Percentiles rank a stretch among this genome's conserved stretches.
phyloP scores from a whole-genome alignment of 345 rosid genomes.

The Leavenworthia alabamica region DNA sequence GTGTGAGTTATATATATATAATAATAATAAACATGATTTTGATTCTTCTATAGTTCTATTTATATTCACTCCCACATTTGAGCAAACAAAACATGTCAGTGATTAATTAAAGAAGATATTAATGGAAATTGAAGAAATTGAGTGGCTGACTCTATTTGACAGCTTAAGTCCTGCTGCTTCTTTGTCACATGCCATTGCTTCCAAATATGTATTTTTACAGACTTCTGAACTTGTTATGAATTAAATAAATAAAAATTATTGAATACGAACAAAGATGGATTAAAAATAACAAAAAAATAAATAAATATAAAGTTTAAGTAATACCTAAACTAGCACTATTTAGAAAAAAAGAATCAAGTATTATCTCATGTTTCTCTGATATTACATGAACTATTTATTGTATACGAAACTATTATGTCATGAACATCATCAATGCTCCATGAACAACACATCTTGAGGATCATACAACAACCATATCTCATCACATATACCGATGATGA shows the following conservation, averaged over 20 bases:
- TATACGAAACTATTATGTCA: neutral
- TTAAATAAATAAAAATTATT: neutral
- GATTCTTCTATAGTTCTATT: slow-evolving; percentile 13
- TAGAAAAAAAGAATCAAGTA: neutral
- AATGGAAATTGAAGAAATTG: neutral
- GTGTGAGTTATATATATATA: no score
- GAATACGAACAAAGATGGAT: neutral
- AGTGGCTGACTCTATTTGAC: slow-evolving; percentile 24
- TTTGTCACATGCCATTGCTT: slow-evolving; percentile 34
- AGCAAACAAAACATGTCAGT: neutral
- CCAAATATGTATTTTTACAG: neutral
- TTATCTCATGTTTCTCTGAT: neutral
- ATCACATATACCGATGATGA: neutral
- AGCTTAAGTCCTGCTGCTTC: slow-evolving; percentile 25
- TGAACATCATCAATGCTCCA: neutral
- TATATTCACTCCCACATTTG: neutral
- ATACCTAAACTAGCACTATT: neutral
- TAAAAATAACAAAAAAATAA: neutral
- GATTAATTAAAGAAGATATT: slow-evolving; percentile 8
- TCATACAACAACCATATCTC: neutral
- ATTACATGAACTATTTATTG: neutral
- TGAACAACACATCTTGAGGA: neutral
- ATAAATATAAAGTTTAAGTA: neutral
- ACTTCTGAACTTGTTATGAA: neutral
- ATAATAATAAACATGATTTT: slow-evolving; percentile 24